Evolutionary conservation across 768 basidiomycete species (phyloP), one percentile per base, ranked within the genome.

Genomic region (Lactarius trivialis): DNA sequence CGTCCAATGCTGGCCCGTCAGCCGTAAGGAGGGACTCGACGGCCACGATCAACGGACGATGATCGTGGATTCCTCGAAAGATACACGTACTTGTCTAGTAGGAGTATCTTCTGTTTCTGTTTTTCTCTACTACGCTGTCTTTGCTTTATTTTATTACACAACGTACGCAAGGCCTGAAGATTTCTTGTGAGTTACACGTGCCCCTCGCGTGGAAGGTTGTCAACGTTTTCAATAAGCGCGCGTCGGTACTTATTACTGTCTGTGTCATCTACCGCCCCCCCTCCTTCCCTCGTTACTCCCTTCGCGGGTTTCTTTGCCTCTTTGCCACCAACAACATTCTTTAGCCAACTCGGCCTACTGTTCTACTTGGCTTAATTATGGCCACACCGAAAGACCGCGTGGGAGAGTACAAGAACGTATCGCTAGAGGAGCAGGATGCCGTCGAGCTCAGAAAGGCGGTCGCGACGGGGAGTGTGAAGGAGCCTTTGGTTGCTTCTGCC

Each of bases 31-130:
- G 85, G 73, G 87, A 89, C 68, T 89, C 88, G 11, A 78, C 81
- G 28, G 84, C 86, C 55, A 88, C 87, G 24, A 77, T 89, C 61
- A 89, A 88, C 69, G 89, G 88, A 28, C 76, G 76, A 63, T 81
- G 70, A 76, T 34, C 26, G 24, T 2, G 30, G 30, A 8, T 4
- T 0, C 32, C 45, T 5, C 52, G 24, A 21, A 39, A 37, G 48
- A 59, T 49, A 19, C 37, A 7, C 7, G 36, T 30, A 41, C 30
- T 21, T 32, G 32, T 51, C 17, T 56, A 55, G 48, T 24, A 39
- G 43, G 52, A 53, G 21, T 37, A 41, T 58, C 43, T 55, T 55
- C 26, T 55, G 59, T 53, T 50, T 21, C 21, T 56, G 34, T 39
- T 41, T 19, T 51, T 21, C 33, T 26, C 32, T 55, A 48, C 45